Evolutionary conservation across 1,284 basidiomycete genomes (phyloP).

Genomic region (Papiliotrema flavescens): DNA sequence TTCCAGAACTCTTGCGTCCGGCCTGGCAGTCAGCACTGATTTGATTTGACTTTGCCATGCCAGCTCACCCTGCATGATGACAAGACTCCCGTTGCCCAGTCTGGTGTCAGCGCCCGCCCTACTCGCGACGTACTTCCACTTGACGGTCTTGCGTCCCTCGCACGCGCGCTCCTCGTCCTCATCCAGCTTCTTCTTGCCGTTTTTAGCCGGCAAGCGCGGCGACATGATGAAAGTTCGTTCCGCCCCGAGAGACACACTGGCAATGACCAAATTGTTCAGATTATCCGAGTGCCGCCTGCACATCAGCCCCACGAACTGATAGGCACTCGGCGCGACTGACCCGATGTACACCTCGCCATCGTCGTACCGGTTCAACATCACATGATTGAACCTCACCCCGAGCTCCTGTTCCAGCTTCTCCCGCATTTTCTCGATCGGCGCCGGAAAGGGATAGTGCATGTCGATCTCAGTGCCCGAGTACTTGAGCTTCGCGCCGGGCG

Average conservation of each 20-base stretch:
- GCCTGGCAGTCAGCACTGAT: slow-evolving; percentile 12
- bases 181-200: slow-evolving; percentile 8
- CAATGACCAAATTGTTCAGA: slow-evolving; percentile 52
- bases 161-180: slow-evolving; percentile 7
- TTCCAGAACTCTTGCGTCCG: slow-evolving; percentile 55
- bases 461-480: slow-evolving; percentile 52
- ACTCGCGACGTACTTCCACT: slow-evolving; percentile 34
- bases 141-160: slow-evolving; percentile 22
- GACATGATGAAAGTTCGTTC: slow-evolving; percentile 54
- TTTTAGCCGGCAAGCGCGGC: slow-evolving; percentile 41
- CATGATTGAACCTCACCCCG: slow-evolving; percentile 54
- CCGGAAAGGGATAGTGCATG: slow-evolving; percentile 51
- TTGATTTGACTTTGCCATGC: too few relatives aligned
- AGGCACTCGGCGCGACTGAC: slow-evolving; percentile 22
- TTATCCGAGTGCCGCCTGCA: slow-evolving; percentile 24
- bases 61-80: slow-evolving; percentile 55
- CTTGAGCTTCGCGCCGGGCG: slow-evolving; percentile 45
- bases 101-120: too few relatives aligned
- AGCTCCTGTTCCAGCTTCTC: slow-evolving; percentile 45
- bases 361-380: slow-evolving; percentile 56
- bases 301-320: too few relatives aligned
- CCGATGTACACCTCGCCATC: slow-evolving; percentile 54
- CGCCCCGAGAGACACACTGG: slow-evolving; percentile 53
- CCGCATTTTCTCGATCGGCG: slow-evolving; percentile 49
- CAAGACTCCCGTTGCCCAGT: slow-evolving; percentile 52